phyloP scores from a whole-genome alignment of 2,329 filamentous ascomycete species.

The Ceratocystis cubensis region DNA sequence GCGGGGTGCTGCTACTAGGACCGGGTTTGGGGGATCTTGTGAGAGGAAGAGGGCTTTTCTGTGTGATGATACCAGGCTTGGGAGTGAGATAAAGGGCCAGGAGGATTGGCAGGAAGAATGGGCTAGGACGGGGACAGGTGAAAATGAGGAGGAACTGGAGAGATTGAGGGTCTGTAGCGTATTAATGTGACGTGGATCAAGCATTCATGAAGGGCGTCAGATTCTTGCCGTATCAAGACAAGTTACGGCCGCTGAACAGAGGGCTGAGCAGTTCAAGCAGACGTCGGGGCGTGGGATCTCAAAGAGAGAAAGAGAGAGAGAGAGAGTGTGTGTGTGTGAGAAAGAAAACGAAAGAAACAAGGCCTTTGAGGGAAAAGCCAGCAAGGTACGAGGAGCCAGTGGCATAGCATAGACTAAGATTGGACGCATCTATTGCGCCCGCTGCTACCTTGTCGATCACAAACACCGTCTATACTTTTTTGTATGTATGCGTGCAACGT shows the following conservation, averaged over 20 bases:
- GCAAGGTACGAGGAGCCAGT: not conserved
- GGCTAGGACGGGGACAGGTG: not conserved
- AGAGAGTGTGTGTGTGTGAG: not conserved
- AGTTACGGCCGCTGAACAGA: not conserved
- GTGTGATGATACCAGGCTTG: not conserved
- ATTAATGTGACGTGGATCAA: slow-evolving; percentile 10
- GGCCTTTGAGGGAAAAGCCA: not conserved
- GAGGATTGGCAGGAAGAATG: not conserved
- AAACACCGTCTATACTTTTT: not conserved
- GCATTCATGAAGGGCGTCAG: not conserved
- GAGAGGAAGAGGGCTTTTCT: not conserved
- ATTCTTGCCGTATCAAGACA: slow-evolving; percentile 7
- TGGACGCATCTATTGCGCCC: not conserved
- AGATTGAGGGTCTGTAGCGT: not conserved
- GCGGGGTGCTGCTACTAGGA: not conserved
- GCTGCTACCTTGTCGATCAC: not conserved
- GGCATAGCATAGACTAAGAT: not conserved
- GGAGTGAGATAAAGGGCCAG: not conserved
- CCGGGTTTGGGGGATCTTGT: not conserved
- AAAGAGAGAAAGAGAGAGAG: not conserved
- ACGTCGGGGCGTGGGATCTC: not conserved
- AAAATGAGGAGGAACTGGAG: not conserved
- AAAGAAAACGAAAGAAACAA: not conserved
- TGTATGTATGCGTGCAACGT: not conserved
- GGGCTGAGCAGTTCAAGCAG: not conserved